Evolutionary conservation across 139 green algal species (phyloP), one percentile per base, ranked within the genome.

Genomic region (Parachlorella kessleri): DNA sequence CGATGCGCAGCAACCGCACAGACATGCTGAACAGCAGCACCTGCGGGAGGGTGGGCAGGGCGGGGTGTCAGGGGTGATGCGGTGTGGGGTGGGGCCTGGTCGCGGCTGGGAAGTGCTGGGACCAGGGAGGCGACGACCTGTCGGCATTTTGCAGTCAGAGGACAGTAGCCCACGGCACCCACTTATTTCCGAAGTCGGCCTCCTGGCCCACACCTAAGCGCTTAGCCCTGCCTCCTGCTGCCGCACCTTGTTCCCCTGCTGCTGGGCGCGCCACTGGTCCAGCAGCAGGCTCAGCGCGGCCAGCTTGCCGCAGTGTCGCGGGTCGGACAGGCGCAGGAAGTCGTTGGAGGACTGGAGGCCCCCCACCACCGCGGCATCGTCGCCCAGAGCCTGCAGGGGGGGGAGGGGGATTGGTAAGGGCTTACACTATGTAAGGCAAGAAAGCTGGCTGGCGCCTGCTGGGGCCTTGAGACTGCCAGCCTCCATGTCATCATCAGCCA

Each of bases 21-120:
- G 70, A 90, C 73, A 87, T 59, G 75, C 78, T 89, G 84, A 96
- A 96, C 6, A 96, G 9, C 69, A 96, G 84, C 80, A 95, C 88
- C 87, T 94, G 79, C 55, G 26, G n/a, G n/a, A n/a, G n/a, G n/a
- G n/a, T n/a, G n/a, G n/a, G n/a, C n/a, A n/a, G n/a, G n/a, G n/a
- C n/a, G n/a, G n/a, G n/a, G n/a, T n/a, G n/a, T n/a, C n/a, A n/a
- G n/a, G n/a, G n/a, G n/a, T n/a, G n/a, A n/a, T n/a, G n/a, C n/a
- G n/a, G n/a, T n/a, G n/a, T n/a, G n/a, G n/a, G 48, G 18, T 10
- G 48, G 48, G 48, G 10, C 10, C 48, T 59, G 48, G 18, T 59
- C 48, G 48, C 48, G 10, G 48, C 48, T 59, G 48, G 48, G 18
- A 18, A 28, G 48, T 10, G 48, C 48, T 59, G 48, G 48, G 18